Percentiles rank a stretch among this genome's conserved stretches.
These are phyloP conservation scores for Scedosporium dehoogii DNA, from an alignment of 2,329 filamentous ascomycete species.

Conservation along the genomic window DNA sequence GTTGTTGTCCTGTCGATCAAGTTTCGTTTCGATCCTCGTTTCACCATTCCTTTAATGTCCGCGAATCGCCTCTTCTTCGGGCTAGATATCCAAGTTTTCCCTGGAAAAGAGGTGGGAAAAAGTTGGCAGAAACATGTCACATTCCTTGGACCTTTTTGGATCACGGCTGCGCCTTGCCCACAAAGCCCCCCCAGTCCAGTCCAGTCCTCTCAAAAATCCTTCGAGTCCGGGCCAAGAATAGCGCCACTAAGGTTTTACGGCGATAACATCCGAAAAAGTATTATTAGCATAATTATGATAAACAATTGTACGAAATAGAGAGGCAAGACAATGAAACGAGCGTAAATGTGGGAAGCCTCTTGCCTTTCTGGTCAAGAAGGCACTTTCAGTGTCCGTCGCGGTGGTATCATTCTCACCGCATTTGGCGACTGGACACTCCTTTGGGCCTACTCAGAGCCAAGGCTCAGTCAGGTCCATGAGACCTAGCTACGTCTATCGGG, in stretches of 20 bases:
- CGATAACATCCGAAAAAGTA: too few species aligned
- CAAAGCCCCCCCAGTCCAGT: not conserved
- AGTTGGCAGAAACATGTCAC: not conserved
- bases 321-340: not conserved
- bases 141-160: not conserved
- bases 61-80: not conserved
- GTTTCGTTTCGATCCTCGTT: conserved; percentile 5
- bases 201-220: not conserved
- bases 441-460: too few species aligned
- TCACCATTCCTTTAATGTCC: conserved; percentile 3
- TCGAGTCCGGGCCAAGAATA: not conserved
- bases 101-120: not conserved
- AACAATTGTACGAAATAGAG: too few species aligned
- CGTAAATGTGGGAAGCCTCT: not conserved
- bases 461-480: too few species aligned
- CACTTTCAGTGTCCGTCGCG: not conserved
- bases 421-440: not conserved
- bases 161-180: not conserved
- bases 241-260: not conserved
- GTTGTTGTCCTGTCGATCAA: not conserved
- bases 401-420: not conserved
- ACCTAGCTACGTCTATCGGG: too few species aligned
- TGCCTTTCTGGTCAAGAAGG: not conserved
- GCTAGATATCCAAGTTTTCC: not conserved
- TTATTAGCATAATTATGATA: too few species aligned